These are phyloP conservation scores for Chaetoceros tenuissimus DNA, from an alignment of 108 stramenopile genomes.

Conservation along the genomic window DNA sequence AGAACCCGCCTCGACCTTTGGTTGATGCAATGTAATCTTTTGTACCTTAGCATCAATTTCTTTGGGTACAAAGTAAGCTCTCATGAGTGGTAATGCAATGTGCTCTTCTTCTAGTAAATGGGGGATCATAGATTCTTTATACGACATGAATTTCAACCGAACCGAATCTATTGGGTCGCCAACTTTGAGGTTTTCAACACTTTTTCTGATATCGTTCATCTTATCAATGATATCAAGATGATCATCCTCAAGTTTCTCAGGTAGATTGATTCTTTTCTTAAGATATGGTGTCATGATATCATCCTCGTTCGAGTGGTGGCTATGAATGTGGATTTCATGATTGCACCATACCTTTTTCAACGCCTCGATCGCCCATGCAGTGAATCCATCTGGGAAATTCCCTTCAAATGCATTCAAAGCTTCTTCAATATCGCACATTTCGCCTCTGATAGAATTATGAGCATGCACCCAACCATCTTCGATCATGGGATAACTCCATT, in stretches of 20 bases:
- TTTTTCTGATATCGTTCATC: conserved; percentile 15
- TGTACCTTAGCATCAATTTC: conserved; percentile 12
- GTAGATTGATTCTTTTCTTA: conserved; percentile 20
- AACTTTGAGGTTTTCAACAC: conserved; percentile 17
- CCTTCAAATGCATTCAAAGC: conserved; percentile 8
- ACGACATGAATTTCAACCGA: conserved; percentile 7
- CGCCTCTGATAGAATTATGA: conserved; percentile 31
- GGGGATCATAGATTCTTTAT: conserved; percentile 18
- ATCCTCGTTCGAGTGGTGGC: conserved; percentile 38
- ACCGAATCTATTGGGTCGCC: conserved; percentile 18
- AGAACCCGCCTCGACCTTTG: conserved; percentile 13
- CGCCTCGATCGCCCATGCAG: conserved; percentile 18
- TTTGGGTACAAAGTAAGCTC: conserved; percentile 32
- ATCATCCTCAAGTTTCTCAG: conserved; percentile 29
- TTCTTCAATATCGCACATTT: conserved; percentile 18
- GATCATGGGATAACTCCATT: conserved; percentile 25
- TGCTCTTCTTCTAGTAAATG: conserved; percentile 42
- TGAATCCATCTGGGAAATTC: conserved; percentile 2
- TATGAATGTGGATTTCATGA: conserved; percentile 25
- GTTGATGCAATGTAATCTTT: conserved; percentile 7
- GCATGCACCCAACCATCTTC: conserved; percentile 32
- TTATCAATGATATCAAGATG: conserved; percentile 24
- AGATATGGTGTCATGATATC: conserved; percentile 29
- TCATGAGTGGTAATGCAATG: conserved; percentile 18
- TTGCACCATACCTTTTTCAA: conserved; percentile 16